phyloP scores from a whole-genome alignment of 345 rosid species.

The Acer yangbiense region DNA sequence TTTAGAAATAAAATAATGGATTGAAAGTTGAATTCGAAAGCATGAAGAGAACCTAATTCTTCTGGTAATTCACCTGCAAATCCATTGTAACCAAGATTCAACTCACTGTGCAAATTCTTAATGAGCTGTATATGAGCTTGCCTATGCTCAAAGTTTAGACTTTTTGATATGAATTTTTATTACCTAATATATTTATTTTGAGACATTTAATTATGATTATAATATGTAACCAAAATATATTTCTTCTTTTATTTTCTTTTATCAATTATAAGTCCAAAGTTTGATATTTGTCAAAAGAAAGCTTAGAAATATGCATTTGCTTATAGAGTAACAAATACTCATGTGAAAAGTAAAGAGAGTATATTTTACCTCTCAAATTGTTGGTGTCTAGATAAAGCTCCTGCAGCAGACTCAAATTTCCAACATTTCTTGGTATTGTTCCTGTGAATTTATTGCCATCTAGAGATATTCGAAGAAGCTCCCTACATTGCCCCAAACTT shows the following conservation, averaged over 20 bases:
- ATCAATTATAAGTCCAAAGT: not conserved
- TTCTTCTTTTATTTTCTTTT: no score
- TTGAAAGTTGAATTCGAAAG: not conserved
- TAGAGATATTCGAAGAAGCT: not conserved
- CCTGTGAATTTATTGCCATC: slow-evolving; percentile 10
- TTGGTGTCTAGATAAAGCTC: not conserved
- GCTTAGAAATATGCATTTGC: not conserved
- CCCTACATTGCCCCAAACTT: not conserved
- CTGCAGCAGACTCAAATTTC: not conserved
- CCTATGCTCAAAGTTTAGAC: not conserved
- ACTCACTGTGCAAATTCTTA: not conserved
- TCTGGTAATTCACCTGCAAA: not conserved
- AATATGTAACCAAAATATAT: no score
- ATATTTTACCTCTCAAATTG: not conserved
- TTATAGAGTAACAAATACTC: not conserved
- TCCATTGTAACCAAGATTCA: no score
- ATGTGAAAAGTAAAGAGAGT: not conserved
- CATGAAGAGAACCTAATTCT: not conserved
- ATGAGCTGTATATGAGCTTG: no score
- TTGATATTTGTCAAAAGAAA: not conserved
- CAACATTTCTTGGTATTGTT: slow-evolving; percentile 12
- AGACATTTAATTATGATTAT: no score
- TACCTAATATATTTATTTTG: no score
- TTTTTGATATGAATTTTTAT: no score
- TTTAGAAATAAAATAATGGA: no score